A percentile compares a stretch with the other conserved stretches of the same genome.
These are phyloP conservation scores for Elongisporangium anandrum DNA, from an alignment of 352 stramenopile genomes.

Conservation along the genomic window DNA sequence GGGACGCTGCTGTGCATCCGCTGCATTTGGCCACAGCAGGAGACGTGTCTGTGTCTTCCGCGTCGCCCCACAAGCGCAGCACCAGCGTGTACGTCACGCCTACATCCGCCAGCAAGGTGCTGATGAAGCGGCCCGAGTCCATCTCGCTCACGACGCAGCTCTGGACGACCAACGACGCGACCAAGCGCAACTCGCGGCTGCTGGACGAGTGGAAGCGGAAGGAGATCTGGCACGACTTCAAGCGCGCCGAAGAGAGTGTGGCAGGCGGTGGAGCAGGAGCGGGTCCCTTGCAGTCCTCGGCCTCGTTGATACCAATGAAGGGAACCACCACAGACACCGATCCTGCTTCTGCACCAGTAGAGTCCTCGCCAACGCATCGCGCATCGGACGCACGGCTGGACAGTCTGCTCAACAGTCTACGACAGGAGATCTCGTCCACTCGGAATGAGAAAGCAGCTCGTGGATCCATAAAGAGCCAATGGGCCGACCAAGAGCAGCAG, in stretches of 20 bases:
- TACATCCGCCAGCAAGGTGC: conserved; percentile 5
- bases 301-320: neutral
- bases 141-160: conserved; percentile 27
- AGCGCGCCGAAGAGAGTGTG: conserved; percentile 55
- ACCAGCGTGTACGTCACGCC: conserved; percentile 28
- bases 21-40: conserved; percentile 12
- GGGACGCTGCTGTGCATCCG: conserved; percentile 22
- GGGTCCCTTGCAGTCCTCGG: neutral
- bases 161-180: conserved; percentile 23
- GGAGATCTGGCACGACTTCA: conserved; percentile 73
- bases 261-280: conserved; percentile 2
- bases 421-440: conserved; percentile 1
- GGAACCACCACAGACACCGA: neutral
- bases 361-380: conserved; percentile 1
- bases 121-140: conserved; percentile 20
- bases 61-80: conserved; percentile 36
- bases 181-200: conserved; percentile 38
- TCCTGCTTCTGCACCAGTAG: neutral
- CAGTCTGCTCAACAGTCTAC: conserved; percentile 21
- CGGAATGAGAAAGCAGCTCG: conserved; percentile 2
- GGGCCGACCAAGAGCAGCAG: neutral
- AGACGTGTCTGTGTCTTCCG: conserved; percentile 13
- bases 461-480: neutral
- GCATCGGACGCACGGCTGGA: conserved; percentile 22
- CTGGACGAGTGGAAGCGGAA: conserved; percentile 71